Evolutionary conservation across 805 yeast species (phyloP), one percentile per base, ranked within the genome.

Genomic region (Candida dajiaensis): DNA sequence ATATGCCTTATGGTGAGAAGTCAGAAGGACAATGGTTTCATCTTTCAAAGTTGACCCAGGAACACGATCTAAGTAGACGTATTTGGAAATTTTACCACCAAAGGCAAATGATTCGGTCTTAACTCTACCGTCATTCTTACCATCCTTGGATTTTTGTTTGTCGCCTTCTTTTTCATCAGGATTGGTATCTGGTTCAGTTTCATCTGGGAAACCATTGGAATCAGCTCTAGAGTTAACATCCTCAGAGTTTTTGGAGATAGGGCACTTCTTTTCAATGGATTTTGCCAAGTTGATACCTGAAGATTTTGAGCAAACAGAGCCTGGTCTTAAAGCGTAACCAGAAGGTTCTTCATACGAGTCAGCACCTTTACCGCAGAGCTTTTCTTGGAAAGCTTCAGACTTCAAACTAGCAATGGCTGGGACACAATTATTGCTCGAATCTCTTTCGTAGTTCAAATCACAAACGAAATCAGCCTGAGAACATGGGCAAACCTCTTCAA

Each of bases 401-500:
- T 48, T 31, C 11, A 50, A 28, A 11, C 48, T 50, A n/a, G 42
- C 40, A 21, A 52, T 69, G 6, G 72, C 68, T 33, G 36, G 36
- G 9, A 71, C 73, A 69, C 95, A 87, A 2, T 63, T 60, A 2
- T 75, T 76, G 16, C 65, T 55, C 0, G 54, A 45, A 43, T 63
- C 55, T 20, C 54, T 66, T 9, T 57, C 53, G 53, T 76, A 80
- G 19, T 82, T 83, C 40, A 64, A 70, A 2, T 75, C 72, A 65
- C 96, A 88, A 58, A 87, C 95, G 50, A 75, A 81, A 60, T 89
- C 96, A 6, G 57, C 53, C n/a, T 67, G 73, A 0, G 78, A 64
- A 68, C 96, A 88, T 9, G 68, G 66, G 63, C 96, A 88, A 9
- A 75, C 64, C 44, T 77, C 83, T 49, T 77, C 80, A 22, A 60